Conservation (phyloP, 2,329 filamentous ascomycete species). For the Exophiala oligosperma region DNA sequence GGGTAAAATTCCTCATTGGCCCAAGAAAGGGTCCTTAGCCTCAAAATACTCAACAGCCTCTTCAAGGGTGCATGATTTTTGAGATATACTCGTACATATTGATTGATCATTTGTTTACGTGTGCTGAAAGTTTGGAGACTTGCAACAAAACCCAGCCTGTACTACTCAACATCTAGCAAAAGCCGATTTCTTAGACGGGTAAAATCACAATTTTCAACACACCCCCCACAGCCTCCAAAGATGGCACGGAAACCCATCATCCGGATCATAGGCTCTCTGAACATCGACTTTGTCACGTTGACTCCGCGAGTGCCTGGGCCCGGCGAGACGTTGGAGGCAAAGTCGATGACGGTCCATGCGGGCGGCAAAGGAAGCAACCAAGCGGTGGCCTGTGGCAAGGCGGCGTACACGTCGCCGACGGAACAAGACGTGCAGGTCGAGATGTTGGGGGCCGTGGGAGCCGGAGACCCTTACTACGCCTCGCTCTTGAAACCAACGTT, state of each 20-base stretch:
- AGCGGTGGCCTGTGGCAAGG: slow-evolving; percentile 81
- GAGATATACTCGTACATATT: not conserved
- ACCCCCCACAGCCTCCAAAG: slow-evolving; percentile 4
- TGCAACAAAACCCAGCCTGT: too few species aligned
- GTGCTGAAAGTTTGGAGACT: not conserved
- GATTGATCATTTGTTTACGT: too few species aligned
- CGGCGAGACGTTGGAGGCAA: slow-evolving; percentile 84
- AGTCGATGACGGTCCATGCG: slow-evolving; percentile 73
- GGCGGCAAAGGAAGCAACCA: slow-evolving; percentile 97
- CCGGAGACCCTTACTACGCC: slow-evolving; percentile 62
- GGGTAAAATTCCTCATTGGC: not conserved
- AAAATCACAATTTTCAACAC: not conserved
- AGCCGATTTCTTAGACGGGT: not conserved
- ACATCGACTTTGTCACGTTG: slow-evolving; percentile 88
- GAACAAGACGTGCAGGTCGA: slow-evolving; percentile 50
- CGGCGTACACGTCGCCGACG: slow-evolving; percentile 52
- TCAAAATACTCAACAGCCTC: too few species aligned
- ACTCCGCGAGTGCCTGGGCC: slow-evolving; percentile 79
- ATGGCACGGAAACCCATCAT: slow-evolving; percentile 55
- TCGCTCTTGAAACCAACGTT: slow-evolving; percentile 60
- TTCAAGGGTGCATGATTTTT: not conserved
- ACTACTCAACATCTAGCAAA: too few species aligned
- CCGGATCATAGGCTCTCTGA: slow-evolving; percentile 86
- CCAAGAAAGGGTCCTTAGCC: not conserved
- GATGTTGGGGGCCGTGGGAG: slow-evolving; percentile 74